Evolutionary conservation across 768 basidiomycete genomes (phyloP), one percentile per base, ranked within the genome.

Genomic region (Rhizopogon vesiculosus): DNA sequence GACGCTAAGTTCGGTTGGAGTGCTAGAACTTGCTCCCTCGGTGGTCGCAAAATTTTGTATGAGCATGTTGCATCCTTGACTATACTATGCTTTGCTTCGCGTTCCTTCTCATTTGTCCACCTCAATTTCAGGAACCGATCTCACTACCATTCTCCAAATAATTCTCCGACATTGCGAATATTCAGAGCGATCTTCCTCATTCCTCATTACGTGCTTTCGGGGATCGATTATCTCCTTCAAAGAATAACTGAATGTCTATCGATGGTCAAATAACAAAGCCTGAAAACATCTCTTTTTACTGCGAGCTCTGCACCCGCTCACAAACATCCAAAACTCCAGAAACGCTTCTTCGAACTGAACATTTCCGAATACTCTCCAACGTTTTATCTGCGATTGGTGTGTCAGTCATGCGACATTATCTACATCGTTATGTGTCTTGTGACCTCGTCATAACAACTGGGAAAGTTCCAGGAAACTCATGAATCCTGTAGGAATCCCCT

Each of bases 231-330:
- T 74, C 58, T 85, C 78, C 53, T 68, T 75, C 5, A 81, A 81
- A 64, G 84, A 82, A 28, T 81, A 80, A 57, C 79, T 82, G 54
- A 41, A 58, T 25, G 51, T 49, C 35, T 38, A 22, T 15, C 46
- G 33, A 38, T 25, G 48, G n/a, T 40, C 10, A 9, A 3, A 16
- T 6, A 0, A 0, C 3, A 35, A 56, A 28, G 57, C 40, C 10
- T 22, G 4, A 25, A 35, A 42, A 35, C 22, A 82, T 80, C 82
- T 83, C 15, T 67, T 67, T 48, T 74, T 71, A 42, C 78, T 75
- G 58, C 82, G 84, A 7, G 73, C 70, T 3, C 65, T 67, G 35
- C 72, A 74, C 3, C 80, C 82, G 38, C 76, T 78, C 18, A 86
- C 66, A 54, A 85, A 85, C 39, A 79, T 50, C 40, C 70, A 65